These are phyloP conservation scores for Sugiyamaella marilandica DNA, from an alignment of 805 yeast genomes.

Conservation along the genomic window DNA sequence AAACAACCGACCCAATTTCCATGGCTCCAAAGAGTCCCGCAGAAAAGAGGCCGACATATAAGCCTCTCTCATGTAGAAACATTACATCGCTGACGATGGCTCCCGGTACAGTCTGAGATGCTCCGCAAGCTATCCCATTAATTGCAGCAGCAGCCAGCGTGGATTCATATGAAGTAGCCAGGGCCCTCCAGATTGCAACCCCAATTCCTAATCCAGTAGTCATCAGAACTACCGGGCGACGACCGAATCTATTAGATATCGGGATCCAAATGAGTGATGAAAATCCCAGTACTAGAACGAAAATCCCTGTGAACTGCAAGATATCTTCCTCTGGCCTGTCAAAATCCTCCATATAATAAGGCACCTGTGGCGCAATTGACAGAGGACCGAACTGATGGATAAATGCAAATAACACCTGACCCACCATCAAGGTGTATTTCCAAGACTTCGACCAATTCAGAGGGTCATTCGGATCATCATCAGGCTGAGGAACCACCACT, in stretches of 20 bases:
- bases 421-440: constrained; percentile 26
- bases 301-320: constrained; percentile 34
- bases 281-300: constrained; percentile 49
- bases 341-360: constrained; percentile 9
- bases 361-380: constrained; percentile 12
- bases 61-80: constrained; percentile 39
- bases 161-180: constrained; percentile 38
- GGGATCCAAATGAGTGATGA: constrained; percentile 51
- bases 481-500: constrained; percentile 26
- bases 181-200: constrained; percentile 41
- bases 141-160: constrained; percentile 41
- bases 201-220: constrained; percentile 40
- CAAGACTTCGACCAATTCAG: constrained; percentile 43
- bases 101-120: constrained; percentile 49
- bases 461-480: constrained; percentile 48
- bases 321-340: constrained; percentile 6
- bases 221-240: constrained; percentile 17
- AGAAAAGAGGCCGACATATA: constrained; percentile 45
- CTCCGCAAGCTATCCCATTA: constrained; percentile 43
- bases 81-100: constrained; percentile 46
- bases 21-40: constrained; percentile 33
- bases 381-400: constrained; percentile 12
- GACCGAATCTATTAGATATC: constrained; percentile 20
- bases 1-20: constrained; percentile 9
- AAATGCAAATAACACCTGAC: constrained; percentile 1